phyloP scores from a whole-genome alignment of 768 basidiomycete genomes.

The Termitomyces sp. region DNA sequence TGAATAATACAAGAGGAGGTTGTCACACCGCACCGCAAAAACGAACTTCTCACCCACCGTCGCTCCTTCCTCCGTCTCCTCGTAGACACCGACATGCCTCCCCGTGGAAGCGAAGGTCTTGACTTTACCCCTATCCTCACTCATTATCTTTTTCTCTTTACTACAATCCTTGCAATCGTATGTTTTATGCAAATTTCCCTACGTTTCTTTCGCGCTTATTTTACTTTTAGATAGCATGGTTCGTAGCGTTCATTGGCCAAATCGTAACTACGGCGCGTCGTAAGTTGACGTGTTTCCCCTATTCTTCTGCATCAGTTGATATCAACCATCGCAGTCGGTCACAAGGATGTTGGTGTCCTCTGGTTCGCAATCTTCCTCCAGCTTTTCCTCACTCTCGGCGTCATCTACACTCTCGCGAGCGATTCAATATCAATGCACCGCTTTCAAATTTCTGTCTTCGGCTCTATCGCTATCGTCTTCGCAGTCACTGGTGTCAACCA shows the following conservation, averaged over 20 bases:
- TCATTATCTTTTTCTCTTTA: constrained; percentile 89
- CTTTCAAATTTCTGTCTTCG: constrained; percentile 84
- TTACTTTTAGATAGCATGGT: constrained; percentile 63
- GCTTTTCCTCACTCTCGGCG: constrained; percentile 64
- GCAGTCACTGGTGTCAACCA: constrained; percentile 68
- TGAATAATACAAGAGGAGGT: not conserved
- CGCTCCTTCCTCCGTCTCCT: constrained; percentile 2
- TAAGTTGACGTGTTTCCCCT: constrained; percentile 21
- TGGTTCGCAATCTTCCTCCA: constrained; percentile 89
- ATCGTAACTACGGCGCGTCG: constrained; percentile 54
- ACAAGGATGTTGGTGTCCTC: constrained; percentile 48
- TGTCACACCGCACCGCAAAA: constrained; percentile 8
- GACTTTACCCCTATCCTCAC: constrained; percentile 88
- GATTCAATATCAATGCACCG: constrained; percentile 94
- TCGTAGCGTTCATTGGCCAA: constrained; percentile 75
- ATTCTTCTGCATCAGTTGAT: constrained; percentile 7
- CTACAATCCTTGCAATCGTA: constrained; percentile 75
- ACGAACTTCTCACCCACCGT: not conserved
- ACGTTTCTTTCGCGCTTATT: constrained; percentile 14
- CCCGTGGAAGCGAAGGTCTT: constrained; percentile 58
- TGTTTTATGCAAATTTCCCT: constrained; percentile 22
- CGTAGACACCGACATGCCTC: constrained; percentile 33
- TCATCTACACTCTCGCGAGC: constrained; percentile 73
- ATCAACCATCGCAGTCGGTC: constrained; percentile 27
- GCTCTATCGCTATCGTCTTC: constrained; percentile 84